Evolutionary conservation across 2,329 filamentous ascomycete genomes (phyloP), one percentile per base, ranked within the genome.

Genomic region (Leptographium lundbergii): DNA sequence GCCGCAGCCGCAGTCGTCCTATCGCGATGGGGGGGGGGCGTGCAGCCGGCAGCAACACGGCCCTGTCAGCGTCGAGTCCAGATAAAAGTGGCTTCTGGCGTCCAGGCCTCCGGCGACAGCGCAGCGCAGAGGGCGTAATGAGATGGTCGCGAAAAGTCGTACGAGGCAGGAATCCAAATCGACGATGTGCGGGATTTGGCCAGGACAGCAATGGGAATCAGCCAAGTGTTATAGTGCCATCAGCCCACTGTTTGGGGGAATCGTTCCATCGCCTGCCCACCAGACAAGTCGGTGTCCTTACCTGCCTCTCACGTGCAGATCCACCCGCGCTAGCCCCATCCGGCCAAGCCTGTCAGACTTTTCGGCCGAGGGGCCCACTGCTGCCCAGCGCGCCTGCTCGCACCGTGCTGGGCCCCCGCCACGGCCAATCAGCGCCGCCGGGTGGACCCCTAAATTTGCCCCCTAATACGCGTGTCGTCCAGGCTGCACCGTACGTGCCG

Each of bases 241-340:
- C 63, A 64, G 63, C 60, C 63, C 63, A 64, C 60, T 52, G 59
- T 53, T 36, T 47, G 42, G 56, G 56, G 34, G 58, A 62, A 64
- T 64, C 63, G 63, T 63, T 57, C 63, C 62, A 64, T 59, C 39
- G 51, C 48, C 52, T 42, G 53, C 32, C 48, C 29, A 32, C 29
- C 54, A 13, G 34, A 50, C 19, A 50, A 11, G 6, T 6, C 36
- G 36, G 6, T 13, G 27, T 29, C 27, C 27, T 29, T 17, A 36
- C 9, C 24, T 22, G n/a, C 13, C n/a, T 10, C 34, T 60, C 54
- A 58, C 52, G 51, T 60, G 59, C n/a, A 17, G 25, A 22, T 24
- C 19, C 48, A 51, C 50, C 50, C 24, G 3, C 47, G 47, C 47
- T 50, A 50, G 47, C 11, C 22, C 22, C 47, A 50, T 11, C 10